A percentile compares a stretch with the other conserved stretches of the same genome.
phyloP scores from a whole-genome alignment of 805 yeast genomes.

The Pichia membranifaciens region DNA sequence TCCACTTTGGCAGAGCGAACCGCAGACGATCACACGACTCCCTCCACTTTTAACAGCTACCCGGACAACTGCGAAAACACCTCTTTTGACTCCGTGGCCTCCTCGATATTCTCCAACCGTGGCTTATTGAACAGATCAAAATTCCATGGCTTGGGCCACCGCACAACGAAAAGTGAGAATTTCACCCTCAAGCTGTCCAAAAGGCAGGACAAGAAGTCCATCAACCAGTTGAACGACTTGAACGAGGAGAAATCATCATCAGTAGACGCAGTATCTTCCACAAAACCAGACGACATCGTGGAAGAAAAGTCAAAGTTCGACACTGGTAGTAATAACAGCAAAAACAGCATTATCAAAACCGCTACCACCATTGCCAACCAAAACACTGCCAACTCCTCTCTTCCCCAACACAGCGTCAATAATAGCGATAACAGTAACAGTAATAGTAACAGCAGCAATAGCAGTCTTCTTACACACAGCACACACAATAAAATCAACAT shows the following conservation, averaged over 20 bases:
- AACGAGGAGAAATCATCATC: conserved; percentile 3
- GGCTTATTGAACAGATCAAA: conserved; percentile 6
- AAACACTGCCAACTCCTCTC: no score
- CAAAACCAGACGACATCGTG: neutral
- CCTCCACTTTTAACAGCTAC: no score
- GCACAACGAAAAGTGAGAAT: conserved; percentile 15
- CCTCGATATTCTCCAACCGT: conserved; percentile 2
- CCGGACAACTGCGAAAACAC: no score
- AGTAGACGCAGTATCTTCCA: neutral
- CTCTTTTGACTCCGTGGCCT: neutral
- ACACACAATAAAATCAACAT: neutral
- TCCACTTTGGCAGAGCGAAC: no score
- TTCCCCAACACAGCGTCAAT: neutral
- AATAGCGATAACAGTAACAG: neutral
- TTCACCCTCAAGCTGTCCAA: conserved; percentile 4
- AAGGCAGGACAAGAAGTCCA: conserved; percentile 2
- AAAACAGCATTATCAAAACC: neutral
- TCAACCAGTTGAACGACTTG: conserved; percentile 5
- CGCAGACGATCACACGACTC: no score
- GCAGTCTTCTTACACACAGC: neutral
- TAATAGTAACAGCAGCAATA: neutral
- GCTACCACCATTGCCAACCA: neutral
- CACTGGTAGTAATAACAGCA: neutral
- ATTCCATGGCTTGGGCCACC: conserved; percentile 10
- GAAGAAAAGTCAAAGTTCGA: neutral